phyloP scores from a whole-genome alignment of 441 rosid genomes.

The Francoa sonchifolia region DNA sequence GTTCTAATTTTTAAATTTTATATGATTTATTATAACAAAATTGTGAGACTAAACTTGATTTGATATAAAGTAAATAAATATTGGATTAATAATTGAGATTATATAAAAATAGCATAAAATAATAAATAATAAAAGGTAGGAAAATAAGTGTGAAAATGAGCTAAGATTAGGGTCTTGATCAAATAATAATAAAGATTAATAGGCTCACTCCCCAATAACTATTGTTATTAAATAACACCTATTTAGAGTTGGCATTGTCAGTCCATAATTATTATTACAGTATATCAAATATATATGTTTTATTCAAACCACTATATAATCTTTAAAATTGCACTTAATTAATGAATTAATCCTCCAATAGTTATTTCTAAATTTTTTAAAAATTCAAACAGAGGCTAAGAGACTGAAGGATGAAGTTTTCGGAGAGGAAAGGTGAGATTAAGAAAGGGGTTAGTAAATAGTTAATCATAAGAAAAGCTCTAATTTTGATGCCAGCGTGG shows the following conservation, averaged over 20 bases:
- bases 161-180: slow-evolving; percentile 41
- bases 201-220: slow-evolving; percentile 34
- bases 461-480: slow-evolving; percentile 88
- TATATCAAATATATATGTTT: slow-evolving; percentile 5
- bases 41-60: too few relatives aligned
- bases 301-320: too few relatives aligned
- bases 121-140: neutral
- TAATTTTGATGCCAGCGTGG: slow-evolving; percentile 96
- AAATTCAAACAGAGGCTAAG: too few relatives aligned
- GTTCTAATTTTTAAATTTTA: too few relatives aligned
- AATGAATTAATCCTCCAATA: too few relatives aligned
- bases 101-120: neutral
- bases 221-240: too few relatives aligned
- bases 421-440: neutral
- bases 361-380: too few relatives aligned
- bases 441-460: neutral
- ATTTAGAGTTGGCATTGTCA: slow-evolving; percentile 85
- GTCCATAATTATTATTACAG: slow-evolving; percentile 21
- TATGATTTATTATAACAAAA: too few relatives aligned
- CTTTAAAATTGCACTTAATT: too few relatives aligned
- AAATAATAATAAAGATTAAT: slow-evolving; percentile 26
- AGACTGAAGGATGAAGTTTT: neutral
- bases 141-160: slow-evolving; percentile 8
- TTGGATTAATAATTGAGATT: too few relatives aligned
- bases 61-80: too few relatives aligned